A percentile compares a stretch with the other conserved stretches of the same genome.
These are phyloP conservation scores for Scheffersomyces titani DNA, from an alignment of 1,139 yeast genomes.

Conservation along the genomic window DNA sequence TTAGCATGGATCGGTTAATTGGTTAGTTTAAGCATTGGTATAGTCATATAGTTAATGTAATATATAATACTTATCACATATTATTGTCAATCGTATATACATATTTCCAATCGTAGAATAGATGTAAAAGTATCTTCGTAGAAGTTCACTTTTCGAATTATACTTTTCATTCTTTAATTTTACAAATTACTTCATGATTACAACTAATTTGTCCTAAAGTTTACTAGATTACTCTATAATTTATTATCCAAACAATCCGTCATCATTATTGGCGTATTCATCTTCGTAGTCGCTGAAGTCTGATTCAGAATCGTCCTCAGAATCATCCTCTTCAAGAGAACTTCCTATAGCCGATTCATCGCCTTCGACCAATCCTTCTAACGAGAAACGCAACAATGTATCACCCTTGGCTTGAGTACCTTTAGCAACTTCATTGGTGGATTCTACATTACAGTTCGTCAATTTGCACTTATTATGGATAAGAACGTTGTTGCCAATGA, in stretches of 20 bases:
- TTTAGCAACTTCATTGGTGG: slow-evolving; percentile 63
- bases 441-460: slow-evolving; percentile 83
- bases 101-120: not conserved
- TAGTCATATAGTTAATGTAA: not conserved
- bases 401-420: slow-evolving; percentile 80
- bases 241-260: slow-evolving; percentile 44
- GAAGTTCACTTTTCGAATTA: not conserved
- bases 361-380: slow-evolving; percentile 51
- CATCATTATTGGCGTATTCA: slow-evolving; percentile 52
- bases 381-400: slow-evolving; percentile 64
- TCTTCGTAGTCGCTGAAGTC: slow-evolving; percentile 36
- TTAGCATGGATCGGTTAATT: not conserved
- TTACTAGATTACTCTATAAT: not conserved
- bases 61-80: not conserved
- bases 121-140: not conserved
- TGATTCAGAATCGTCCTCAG: slow-evolving; percentile 30
- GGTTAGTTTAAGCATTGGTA: not conserved
- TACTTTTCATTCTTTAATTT: no score
- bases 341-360: slow-evolving; percentile 19
- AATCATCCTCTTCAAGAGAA: slow-evolving; percentile 20
- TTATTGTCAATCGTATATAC: not conserved
- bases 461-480: slow-evolving; percentile 63
- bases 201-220: not conserved
- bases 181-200: not conserved
- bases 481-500: slow-evolving; percentile 69